Evolutionary conservation across 1,284 basidiomycete genomes (phyloP), one percentile per base, ranked within the genome.

Genomic region (Naganishia sp.): DNA sequence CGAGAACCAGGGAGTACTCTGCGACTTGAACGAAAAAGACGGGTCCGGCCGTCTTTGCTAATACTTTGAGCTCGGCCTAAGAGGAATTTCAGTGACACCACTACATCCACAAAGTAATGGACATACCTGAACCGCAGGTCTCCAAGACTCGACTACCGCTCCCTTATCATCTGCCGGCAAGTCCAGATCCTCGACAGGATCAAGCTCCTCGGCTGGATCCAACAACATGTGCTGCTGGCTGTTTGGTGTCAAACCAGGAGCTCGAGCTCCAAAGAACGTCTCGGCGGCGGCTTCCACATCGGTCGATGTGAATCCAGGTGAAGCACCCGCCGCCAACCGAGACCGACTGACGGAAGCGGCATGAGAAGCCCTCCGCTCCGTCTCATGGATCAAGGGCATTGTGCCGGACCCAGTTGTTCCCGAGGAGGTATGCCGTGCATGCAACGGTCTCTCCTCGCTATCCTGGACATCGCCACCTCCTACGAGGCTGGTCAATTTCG

Each of bases 1-100:
- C 79, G 13, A 81, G 70, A 43, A 77, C 72, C 11, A 81, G 70
- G n/a, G 77, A 78, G 72, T 77, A 81, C 64, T 81, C 80, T 52
- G 79, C 76, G 6, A 78, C 65, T 69, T 81, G 80, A 5, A 78
- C 77, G 64, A 78, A 73, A 64, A 79, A 77, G 36, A 79, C 72
- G 1, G 80, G 79, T 6, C 79, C 55, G 4, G 77, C 72, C 3
- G 72, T 71, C 33, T 71, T 68, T 21, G 75, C 44, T 21, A 81
- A 72, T 45, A 81, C 71, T 6, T 72, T 72, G 4, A 76, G 67
- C 67, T 80, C 79, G 45, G 71, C 70, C 72, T 76, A 43, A 11
- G 16, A 6, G 1, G 33, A n/a, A 31, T 23, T 52, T 7, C 64
- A 48, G 64, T 54, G 9, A 15, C 31, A 0, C 5, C 10, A 42